phyloP scores from a whole-genome alignment of 2,329 filamentous ascomycete genomes.

The Helotiales sp. region DNA sequence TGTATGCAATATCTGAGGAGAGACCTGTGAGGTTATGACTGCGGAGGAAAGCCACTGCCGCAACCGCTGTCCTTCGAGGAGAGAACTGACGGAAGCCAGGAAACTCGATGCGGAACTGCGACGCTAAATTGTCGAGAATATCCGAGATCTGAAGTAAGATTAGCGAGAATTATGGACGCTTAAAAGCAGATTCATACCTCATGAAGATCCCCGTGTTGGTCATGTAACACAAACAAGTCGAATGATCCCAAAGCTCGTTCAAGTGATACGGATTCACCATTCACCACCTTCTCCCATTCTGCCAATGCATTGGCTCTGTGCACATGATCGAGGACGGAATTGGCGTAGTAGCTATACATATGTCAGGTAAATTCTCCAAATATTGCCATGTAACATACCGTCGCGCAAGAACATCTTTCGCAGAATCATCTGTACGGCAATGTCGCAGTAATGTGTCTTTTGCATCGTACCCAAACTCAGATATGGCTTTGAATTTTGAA shows the following conservation, averaged over 20 bases:
- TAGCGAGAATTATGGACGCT: neutral
- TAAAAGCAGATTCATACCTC: slow-evolving; percentile 53
- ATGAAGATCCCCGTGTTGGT: slow-evolving; percentile 73
- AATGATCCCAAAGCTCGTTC: slow-evolving; percentile 81
- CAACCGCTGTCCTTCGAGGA: slow-evolving; percentile 69
- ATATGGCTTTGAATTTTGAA: slow-evolving; percentile 71
- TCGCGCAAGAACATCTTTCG: slow-evolving; percentile 77
- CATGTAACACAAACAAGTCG: slow-evolving; percentile 85
- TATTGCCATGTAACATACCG: slow-evolving; percentile 49
- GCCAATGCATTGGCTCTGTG: slow-evolving; percentile 80
- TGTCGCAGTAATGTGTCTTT: slow-evolving; percentile 82
- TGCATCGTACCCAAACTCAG: slow-evolving; percentile 78
- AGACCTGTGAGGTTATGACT: slow-evolving; percentile 72
- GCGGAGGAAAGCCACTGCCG: slow-evolving; percentile 72
- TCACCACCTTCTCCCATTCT: slow-evolving; percentile 69
- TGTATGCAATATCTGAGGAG: slow-evolving; percentile 68
- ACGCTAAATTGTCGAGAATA: slow-evolving; percentile 69
- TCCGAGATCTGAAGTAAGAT: slow-evolving; percentile 56
- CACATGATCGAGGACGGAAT: slow-evolving; percentile 75
- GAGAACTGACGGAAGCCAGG: slow-evolving; percentile 60
- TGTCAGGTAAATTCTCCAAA: slow-evolving; percentile 13
- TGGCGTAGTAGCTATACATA: slow-evolving; percentile 70
- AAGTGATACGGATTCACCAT: slow-evolving; percentile 59
- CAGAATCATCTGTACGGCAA: slow-evolving; percentile 58
- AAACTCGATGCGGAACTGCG: slow-evolving; percentile 57